Evolutionary conservation across 2,329 filamentous ascomycete species (phyloP), one percentile per base, ranked within the genome.

Genomic region (Sarocladium brachiariae): DNA sequence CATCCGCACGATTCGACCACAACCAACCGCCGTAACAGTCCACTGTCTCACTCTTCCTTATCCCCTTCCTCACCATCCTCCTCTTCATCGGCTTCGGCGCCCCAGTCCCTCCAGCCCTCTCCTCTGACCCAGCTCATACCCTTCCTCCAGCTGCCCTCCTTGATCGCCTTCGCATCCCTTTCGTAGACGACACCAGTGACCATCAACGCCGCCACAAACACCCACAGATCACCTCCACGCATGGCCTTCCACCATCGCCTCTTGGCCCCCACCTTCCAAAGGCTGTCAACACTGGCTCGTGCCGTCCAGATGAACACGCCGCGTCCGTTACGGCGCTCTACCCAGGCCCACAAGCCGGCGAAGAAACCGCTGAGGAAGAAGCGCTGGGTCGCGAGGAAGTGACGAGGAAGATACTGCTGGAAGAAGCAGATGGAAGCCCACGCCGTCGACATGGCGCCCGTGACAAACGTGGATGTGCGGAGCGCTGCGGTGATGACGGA

Each of bases 261-360:
- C 81, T 97, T 97, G 51, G 87, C 81, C n/a, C 91, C 90, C 0
- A 95, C 89, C 72, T 95, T 95, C 89, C 90, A 97, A 41, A 90
- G 67, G 33, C 82, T 88, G 64, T 95, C 87, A 25, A 96, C 74
- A 53, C 86, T 89, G n/a, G 84, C 71, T 2, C 91, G 78, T 25
- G 87, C 81, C 56, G 81, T 84, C 66, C 93, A 93, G 54, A 96
- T 60, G 66, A 95, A 95, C 50, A 88, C 78, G 1, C 77, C 75
- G 14, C 87, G 72, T 37, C 84, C 80, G 53, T 77, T 71, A 47
- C 74, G 72, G 39, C 84, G 74, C 62, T 90, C 86, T 2, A 96
- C 69, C 65, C 87, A 87, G 0, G 87, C 88, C 83, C 91, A 96
- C 23, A 93, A 67, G 0, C 93, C 93, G 1, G 87, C 89, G 1